Conservation (phyloP, 176 grass and related monocot species). For the Eleusine indica region DNA sequence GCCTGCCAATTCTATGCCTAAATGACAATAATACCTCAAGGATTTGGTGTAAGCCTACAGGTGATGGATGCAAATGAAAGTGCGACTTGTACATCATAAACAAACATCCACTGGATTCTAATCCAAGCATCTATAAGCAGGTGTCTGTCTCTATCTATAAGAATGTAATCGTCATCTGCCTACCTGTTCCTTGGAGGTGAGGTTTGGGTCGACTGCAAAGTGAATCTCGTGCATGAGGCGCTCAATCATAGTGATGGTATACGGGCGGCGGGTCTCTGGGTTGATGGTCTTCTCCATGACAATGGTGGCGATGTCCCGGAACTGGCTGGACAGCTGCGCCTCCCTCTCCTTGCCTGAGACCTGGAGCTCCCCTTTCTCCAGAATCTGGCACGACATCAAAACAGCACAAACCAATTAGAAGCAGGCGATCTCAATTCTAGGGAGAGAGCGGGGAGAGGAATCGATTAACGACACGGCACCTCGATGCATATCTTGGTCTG, state of each 20-base stretch:
- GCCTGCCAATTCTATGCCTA: not conserved
- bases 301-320: slow-evolving; percentile 92
- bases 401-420: not conserved
- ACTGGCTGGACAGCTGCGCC: slow-evolving; percentile 78
- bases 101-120: not conserved
- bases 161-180: not conserved
- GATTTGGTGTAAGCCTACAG: not conserved
- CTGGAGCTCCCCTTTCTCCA: slow-evolving; percentile 98
- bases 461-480: slow-evolving; percentile 2
- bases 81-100: too few species aligned
- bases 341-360: slow-evolving; percentile 96
- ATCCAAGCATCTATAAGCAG: too few species aligned
- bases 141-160: not conserved
- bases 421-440: too few species aligned
- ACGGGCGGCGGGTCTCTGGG: slow-evolving; percentile 75
- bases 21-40: not conserved
- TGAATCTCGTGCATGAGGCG: slow-evolving; percentile 93
- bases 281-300: slow-evolving; percentile 96
- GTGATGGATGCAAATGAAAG: not conserved
- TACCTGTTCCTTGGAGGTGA: slow-evolving; percentile 76
- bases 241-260: slow-evolving; percentile 95
- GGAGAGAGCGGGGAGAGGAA: too few species aligned
- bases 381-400: slow-evolving; percentile 36
- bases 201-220: slow-evolving; percentile 71
- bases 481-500: slow-evolving; percentile 77